Conservation (phyloP, 108 stramenopile species). For the Skeletonema menzelii region DNA sequence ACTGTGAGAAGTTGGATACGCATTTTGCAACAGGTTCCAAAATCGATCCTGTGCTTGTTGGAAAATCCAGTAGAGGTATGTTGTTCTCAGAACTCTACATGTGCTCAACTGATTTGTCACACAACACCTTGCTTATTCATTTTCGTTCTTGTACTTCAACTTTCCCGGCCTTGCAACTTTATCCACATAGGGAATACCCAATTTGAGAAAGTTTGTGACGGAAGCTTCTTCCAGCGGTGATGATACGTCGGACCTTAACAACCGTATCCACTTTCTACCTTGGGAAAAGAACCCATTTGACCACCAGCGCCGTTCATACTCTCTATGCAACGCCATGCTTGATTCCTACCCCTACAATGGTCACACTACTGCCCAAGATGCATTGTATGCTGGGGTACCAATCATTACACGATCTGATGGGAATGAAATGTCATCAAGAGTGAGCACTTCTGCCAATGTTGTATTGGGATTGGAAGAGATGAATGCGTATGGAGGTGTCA, state of each 20-base stretch:
- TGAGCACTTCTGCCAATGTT: conserved; percentile 78
- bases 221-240: conserved; percentile 31
- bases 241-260: conserved; percentile 41
- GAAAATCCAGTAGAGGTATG: conserved; percentile 65
- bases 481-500: conserved; percentile 70
- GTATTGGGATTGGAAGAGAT: conserved; percentile 76
- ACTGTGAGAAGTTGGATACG: conserved; percentile 80
- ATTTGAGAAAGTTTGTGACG: conserved; percentile 67
- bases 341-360: conserved; percentile 89
- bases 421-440: conserved; percentile 81
- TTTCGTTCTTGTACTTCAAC: neutral
- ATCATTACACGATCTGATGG: conserved; percentile 85
- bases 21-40: conserved; percentile 75
- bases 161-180: neutral
- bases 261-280: conserved; percentile 72
- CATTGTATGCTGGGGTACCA: conserved; percentile 82
- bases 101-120: neutral
- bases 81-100: neutral
- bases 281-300: conserved; percentile 88
- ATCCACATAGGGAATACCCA: conserved; percentile 33
- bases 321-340: conserved; percentile 85
- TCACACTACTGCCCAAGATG: conserved; percentile 85
- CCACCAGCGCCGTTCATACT: conserved; percentile 74
- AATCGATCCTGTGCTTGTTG: conserved; percentile 77
- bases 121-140: neutral